phyloP scores from a whole-genome alignment of 2,329 filamentous ascomycete genomes.

The Trichoderma sp. region DNA sequence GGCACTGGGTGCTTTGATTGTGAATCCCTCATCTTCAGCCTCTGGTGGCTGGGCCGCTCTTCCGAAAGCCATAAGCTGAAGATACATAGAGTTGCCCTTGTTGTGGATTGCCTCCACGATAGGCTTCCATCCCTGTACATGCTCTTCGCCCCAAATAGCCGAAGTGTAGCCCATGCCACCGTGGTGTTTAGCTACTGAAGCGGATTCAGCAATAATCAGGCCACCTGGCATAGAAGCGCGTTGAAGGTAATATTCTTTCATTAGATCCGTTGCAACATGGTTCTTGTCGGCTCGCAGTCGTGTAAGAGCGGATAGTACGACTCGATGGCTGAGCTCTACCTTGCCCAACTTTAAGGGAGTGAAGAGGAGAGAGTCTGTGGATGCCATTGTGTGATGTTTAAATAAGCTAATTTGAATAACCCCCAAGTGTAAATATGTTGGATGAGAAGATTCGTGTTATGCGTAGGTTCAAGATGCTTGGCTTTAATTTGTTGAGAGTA shows the following conservation, averaged over 20 bases:
- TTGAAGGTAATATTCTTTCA: conserved; percentile 14
- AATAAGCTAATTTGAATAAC: not conserved
- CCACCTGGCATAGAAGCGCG: not conserved
- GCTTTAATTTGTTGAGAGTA: not conserved
- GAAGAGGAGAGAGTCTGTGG: conserved; percentile 6
- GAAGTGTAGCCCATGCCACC: conserved; percentile 38
- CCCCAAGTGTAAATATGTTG: no score
- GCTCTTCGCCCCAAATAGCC: conserved; percentile 11
- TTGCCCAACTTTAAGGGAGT: not conserved
- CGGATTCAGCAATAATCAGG: conserved; percentile 26
- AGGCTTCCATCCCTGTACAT: conserved; percentile 12
- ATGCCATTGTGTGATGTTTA: conserved; percentile 21
- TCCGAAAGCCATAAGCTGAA: conserved; percentile 65
- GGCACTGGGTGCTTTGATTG: conserved; percentile 7
- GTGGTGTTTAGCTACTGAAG: conserved; percentile 44
- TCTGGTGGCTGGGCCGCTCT: conserved; percentile 50
- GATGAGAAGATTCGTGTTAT: not conserved
- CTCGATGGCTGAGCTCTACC: conserved; percentile 9
- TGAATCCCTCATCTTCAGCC: conserved; percentile 36
- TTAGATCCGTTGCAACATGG: conserved; percentile 3
- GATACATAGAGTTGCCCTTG: not conserved
- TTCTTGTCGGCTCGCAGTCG: conserved; percentile 3
- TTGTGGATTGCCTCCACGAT: not conserved
- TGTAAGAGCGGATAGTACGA: conserved; percentile 5
- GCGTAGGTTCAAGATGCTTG: not conserved